These are phyloP conservation scores for Eremothecium gossypii DNA, from an alignment of 1,139 yeast genomes.

Conservation along the genomic window DNA sequence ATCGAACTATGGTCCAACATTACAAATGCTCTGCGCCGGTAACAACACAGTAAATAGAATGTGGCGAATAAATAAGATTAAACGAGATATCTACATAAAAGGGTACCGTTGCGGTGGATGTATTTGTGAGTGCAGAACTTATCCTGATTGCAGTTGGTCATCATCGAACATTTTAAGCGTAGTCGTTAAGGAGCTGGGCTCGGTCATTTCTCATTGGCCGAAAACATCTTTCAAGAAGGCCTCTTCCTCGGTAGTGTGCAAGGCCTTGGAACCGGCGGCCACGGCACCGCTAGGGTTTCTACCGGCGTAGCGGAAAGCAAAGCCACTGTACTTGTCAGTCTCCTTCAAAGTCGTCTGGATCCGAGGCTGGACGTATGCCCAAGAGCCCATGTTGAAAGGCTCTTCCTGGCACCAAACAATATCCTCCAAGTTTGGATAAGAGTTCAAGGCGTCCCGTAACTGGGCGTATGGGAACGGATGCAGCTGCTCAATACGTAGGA, in stretches of 20 bases:
- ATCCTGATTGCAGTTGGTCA: too few species aligned
- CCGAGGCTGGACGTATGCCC: conserved; percentile 76
- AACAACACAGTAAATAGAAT: too few species aligned
- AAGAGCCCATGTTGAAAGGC: conserved; percentile 95
- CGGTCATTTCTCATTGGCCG: conserved; percentile 14
- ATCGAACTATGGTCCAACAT: too few species aligned
- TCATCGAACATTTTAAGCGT: too few species aligned
- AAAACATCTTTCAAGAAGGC: conserved; percentile 77
- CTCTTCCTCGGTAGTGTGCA: conserved; percentile 84
- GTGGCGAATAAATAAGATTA: too few species aligned
- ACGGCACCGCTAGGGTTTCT: conserved; percentile 97
- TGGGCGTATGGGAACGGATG: conserved; percentile 99
- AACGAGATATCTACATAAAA: too few species aligned
- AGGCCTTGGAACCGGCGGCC: conserved; percentile 92
- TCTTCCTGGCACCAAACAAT: conserved; percentile 98
- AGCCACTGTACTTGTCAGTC: conserved; percentile 56
- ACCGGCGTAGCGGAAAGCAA: conserved; percentile 76
- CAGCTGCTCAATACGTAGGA: conserved; percentile 84
- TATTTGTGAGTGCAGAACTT: too few species aligned
- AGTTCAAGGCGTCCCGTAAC: conserved; percentile 71
- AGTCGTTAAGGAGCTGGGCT: too few species aligned
- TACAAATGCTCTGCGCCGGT: too few species aligned
- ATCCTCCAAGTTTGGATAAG: conserved; percentile 78
- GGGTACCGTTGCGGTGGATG: too few species aligned
- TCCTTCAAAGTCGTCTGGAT: conserved; percentile 63